phyloP scores from a whole-genome alignment of 2,329 filamentous ascomycete genomes.

The Monosporascus sp. region DNA sequence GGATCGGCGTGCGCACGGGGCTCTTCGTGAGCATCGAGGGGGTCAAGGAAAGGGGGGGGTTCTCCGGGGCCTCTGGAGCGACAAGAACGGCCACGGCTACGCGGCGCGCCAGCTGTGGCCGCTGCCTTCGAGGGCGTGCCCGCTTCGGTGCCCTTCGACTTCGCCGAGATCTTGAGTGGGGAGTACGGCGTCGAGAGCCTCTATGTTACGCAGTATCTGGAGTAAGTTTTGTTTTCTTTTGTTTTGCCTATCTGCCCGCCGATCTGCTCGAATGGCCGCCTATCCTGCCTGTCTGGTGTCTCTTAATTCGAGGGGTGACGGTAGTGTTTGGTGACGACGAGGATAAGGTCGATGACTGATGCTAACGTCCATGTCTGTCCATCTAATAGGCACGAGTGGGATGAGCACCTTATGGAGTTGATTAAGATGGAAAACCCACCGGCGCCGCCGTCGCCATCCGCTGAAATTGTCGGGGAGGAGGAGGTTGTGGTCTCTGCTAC shows the following conservation, averaged over 20 bases:
- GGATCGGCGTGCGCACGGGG: slow-evolving; percentile 72
- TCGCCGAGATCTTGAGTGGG: slow-evolving; percentile 58
- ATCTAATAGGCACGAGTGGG: too few relatives aligned
- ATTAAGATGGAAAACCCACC: too few relatives aligned
- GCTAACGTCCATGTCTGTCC: too few relatives aligned
- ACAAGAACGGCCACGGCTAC: slow-evolving; percentile 77
- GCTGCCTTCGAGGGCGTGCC: slow-evolving; percentile 69
- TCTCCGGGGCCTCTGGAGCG: slow-evolving; percentile 64
- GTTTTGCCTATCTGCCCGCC: neutral
- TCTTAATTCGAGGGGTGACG: neutral
- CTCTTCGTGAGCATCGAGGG: slow-evolving; percentile 82
- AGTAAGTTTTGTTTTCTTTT: slow-evolving; percentile 42
- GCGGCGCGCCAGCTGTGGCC: slow-evolving; percentile 58
- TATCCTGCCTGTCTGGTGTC: slow-evolving; percentile 2
- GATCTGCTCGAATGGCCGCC: neutral
- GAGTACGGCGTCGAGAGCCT: slow-evolving; percentile 63
- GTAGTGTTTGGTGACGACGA: neutral
- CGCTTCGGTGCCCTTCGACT: slow-evolving; percentile 64
- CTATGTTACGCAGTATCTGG: slow-evolving; percentile 54
- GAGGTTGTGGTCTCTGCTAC: too few relatives aligned
- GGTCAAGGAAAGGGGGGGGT: slow-evolving; percentile 37
- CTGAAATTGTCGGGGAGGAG: too few relatives aligned
- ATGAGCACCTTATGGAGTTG: too few relatives aligned
- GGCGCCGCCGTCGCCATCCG: too few relatives aligned
- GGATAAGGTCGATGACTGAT: too few relatives aligned